Evolutionary conservation across 108 stramenopile genomes (phyloP), one percentile per base, ranked within the genome.

Genomic region (Discostella pseudostelligera): DNA sequence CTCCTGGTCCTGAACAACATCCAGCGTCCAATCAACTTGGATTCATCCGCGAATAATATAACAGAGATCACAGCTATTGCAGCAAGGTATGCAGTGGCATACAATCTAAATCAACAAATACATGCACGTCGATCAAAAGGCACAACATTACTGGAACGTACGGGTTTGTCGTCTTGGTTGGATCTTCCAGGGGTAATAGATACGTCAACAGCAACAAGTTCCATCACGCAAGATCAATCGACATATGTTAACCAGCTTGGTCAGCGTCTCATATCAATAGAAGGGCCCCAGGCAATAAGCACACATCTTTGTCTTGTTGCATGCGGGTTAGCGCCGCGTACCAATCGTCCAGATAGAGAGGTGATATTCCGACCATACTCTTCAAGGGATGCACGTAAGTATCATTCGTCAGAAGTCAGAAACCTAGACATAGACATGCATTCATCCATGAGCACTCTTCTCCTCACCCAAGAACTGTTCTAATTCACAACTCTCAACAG

Each of bases 301-400:
- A 40, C 39, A n/a, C 86, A 85, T 64, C 45, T 88, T 1, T 79
- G 65, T 28, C 47, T 67, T 3, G 65, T 92, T 19, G 84, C 87
- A 10, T 62, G 83, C 40, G 87, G 90, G n/a, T 61, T 89, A 67
- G 79, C 78, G 16, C 57, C 47, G n/a, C 67, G 88, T 42, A 78
- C 87, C 21, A 74, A 81, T 43, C 76, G 90, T 29, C 86, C 88
- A 3, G 82, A 78, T 70, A 70, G 87, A 53, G 77, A 72, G 3
- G 86, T 89, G 2, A 19, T 78, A 25, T 92, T 92, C 58, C 81
- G 86, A 44, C 90, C 90, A 0, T 92, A 83, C 55, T 86, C 85
- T 8, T 86, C 84, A 11, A 76, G 90, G 29, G 90, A 92, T 72
- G 87, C 90, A 11, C 90, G 88, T 62, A 22, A 51, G 50, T 51